Base-by-base conservation (phyloP, 768 basidiomycete genomes). In the Tricholoma hemisulphureum region DNA sequence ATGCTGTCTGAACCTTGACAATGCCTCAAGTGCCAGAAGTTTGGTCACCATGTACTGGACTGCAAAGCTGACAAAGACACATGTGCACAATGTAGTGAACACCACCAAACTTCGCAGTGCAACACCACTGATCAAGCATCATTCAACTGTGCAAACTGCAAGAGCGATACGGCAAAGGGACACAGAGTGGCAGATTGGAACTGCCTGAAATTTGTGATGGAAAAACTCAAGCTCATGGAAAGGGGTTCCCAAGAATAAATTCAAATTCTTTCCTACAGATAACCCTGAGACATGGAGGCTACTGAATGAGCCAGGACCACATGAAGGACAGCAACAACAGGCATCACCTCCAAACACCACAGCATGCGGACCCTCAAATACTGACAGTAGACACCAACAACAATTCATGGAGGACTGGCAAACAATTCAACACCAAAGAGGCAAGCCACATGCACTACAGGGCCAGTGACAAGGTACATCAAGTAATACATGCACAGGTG, bases 161-260 rank as follows among this genome's bases (percentile, higher is more conserved):
- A 43, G 10, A 20, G 14, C 0, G 23, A 46, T 5, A 70, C 16
- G 2, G 18, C 45, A 5, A 32, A 23, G 7, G 55, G 70, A 2
- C 73, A 75, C 49, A 65, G 69, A 1, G 60, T 71, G 0, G 70
- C 66, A 35, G 65, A 71, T 49, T 16, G 67, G 0, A 18, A n/a
- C n/a, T 56, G 55, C 56, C 70, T 67, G 0, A 23, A 57, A 0
- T 69, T 68, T 58, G 4, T 18, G 2, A 50, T 51, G 26, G 53
- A 57, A n/a, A 31, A 65, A 18, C 53, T 55, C 28, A 54, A 24
- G 6, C 32, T 56, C 20, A 53, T 59, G 7, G 58, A 56, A 20
- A 34, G n/a, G 58, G 3, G 49, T 60, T 28, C 61, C 57, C 1
- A 63, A 63, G 9, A 58, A 59, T 0, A 59, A 61, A 16, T 66